These are phyloP conservation scores for Rhodotorula sphaerocarpa DNA, from an alignment of 768 basidiomycete genomes.

Conservation along the genomic window DNA sequence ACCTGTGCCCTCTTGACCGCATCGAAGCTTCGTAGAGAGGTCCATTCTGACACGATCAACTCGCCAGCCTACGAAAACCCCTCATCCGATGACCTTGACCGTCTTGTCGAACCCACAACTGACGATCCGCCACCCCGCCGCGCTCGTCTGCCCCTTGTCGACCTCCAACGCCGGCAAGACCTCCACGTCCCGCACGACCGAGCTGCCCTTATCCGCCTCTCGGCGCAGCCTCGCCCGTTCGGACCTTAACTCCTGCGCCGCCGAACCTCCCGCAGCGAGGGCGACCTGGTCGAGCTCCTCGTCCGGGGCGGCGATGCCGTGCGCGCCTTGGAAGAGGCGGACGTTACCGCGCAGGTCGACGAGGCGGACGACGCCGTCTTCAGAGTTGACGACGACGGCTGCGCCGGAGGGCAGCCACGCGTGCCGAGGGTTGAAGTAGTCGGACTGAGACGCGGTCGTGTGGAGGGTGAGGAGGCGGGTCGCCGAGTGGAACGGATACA, in stretches of 20 bases:
- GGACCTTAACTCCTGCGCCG: constrained; percentile 8
- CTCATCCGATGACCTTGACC: constrained; percentile 16
- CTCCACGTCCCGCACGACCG: constrained; percentile 33
- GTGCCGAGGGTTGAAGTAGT: constrained; percentile 38
- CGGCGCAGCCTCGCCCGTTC: constrained; percentile 30
- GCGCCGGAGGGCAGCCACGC: constrained; percentile 36
- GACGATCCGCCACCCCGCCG: constrained; percentile 3
- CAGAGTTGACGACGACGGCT: constrained; percentile 38
- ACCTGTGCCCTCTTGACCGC: no score
- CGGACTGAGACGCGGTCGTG: constrained; percentile 33
- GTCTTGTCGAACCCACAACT: constrained; percentile 38
- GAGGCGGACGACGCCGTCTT: constrained; percentile 40
- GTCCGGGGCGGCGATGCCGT: constrained; percentile 33
- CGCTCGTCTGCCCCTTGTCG: not conserved
- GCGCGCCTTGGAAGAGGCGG: constrained; percentile 13
- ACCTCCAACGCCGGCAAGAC: not conserved
- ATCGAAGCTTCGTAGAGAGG: no score
- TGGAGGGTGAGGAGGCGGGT: constrained; percentile 33
- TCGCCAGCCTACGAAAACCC: no score
- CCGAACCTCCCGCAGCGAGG: constrained; percentile 4
- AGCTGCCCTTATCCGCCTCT: constrained; percentile 34
- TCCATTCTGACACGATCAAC: no score
- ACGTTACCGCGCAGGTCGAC: constrained; percentile 32
- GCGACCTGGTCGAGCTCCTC: constrained; percentile 2
- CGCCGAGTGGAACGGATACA: constrained; percentile 39